Conservation (phyloP, 2,329 filamentous ascomycete genomes). For the Myriosclerotinia scirpicola region DNA sequence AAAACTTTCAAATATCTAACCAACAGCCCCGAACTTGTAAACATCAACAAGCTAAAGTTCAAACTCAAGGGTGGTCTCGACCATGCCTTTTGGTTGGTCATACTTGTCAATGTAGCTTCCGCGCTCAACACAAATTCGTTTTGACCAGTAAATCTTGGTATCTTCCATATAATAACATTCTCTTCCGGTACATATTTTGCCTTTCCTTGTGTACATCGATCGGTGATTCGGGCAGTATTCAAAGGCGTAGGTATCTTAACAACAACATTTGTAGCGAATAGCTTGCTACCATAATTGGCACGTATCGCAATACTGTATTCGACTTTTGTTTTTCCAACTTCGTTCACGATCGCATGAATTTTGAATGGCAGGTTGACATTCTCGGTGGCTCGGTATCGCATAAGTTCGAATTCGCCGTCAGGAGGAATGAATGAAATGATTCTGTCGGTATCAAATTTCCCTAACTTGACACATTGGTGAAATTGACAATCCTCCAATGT, state of each 20-base stretch:
- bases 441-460: conserved; percentile 92
- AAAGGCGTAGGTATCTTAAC: conserved; percentile 93
- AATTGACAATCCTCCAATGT: conserved; percentile 98
- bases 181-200: conserved; percentile 98
- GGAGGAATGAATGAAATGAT: conserved; percentile 98
- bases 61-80: conserved; percentile 87
- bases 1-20: conserved; percentile 98
- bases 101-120: conserved; percentile 88
- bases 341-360: conserved; percentile 97
- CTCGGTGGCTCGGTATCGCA: conserved; percentile 97
- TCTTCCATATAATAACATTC: conserved; percentile 99
- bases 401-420: conserved; percentile 96
- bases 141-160: conserved; percentile 96
- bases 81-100: conserved; percentile 99
- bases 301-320: conserved; percentile 98
- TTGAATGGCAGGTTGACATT: conserved; percentile 99
- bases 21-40: conserved; percentile 88
- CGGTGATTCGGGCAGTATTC: conserved; percentile 91
- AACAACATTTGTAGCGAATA: conserved; percentile 95
- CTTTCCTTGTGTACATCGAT: conserved; percentile 92
- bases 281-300: conserved; percentile 92
- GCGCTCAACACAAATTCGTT: conserved; percentile 94
- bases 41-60: conserved; percentile 95
- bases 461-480: conserved; percentile 97
- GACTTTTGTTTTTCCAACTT: conserved; percentile 94